Base-by-base conservation (phyloP, 805 yeast genomes). In the Grigorovia yakushimaensis region DNA sequence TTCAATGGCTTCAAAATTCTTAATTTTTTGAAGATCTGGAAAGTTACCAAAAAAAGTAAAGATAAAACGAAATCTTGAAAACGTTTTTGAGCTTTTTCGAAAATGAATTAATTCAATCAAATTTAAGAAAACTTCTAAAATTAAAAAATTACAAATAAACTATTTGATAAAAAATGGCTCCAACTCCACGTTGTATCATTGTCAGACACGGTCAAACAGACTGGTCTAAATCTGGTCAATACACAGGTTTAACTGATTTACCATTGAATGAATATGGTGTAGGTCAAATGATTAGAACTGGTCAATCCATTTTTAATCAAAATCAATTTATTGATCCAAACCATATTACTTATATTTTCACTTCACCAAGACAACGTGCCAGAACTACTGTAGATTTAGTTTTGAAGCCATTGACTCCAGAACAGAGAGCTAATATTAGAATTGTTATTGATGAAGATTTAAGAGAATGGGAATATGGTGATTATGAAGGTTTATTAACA, bases 391-490 rank as follows among this genome's bases (percentile, higher is more conserved):
- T 79, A 45, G 74, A 82, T 17, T 70, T 88, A 50, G 69, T 88
- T 17, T 64, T 84, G 40, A 77, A 74, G 48, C 60, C 69, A 4
- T 59, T 81, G 41, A 70, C 72, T 21, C 72, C 68, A 13, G 70
- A 69, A 22, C 66, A 70, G 17, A 71, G 67, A 49, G 52, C 70
- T 9, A 52, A 64, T 6, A 72, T 81, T 43, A 68, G 73, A 8
- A 57, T 74, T 41, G 66, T 70, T 48, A 73, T 73, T 18, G 82
- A 80, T 52, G 79, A 84, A 43, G 88, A 87, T 57, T 66, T 88
- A 44, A 76, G 93, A 56, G 98, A 91, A 67, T 91, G 97, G 97
- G 94, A 87, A 54, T 91, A 91, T 59, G 98, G 98, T 55, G 93
- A 86, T 60, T 91, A 91, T 64, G 98, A 91, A 71, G 98, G 98